Evolutionary conservation across 2,329 filamentous ascomycete genomes (phyloP), one percentile per base, ranked within the genome.

Genomic region (Diaporthe humulicola): DNA sequence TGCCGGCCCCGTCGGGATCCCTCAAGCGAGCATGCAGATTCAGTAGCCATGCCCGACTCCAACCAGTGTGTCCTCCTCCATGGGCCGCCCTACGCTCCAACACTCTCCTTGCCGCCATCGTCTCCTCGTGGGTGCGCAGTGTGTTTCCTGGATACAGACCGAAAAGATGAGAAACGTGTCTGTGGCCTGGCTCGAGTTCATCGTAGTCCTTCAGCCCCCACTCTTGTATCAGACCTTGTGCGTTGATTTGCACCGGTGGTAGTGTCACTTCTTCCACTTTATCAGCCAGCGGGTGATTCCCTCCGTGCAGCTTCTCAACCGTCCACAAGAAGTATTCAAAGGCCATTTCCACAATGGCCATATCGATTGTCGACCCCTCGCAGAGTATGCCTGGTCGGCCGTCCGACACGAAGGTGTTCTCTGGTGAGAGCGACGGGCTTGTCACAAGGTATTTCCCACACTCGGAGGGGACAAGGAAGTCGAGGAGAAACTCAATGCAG

Each of bases 1-100:
- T 77, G 50, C 82, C 77, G 71, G 82, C 83, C 50, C 84, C 81
- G 50, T 83, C 81, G 4, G 78, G 78, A 73, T 86, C 83, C 25
- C 61, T 52, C 38, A 89, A 79, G 0, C 88, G 84, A 17, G 87
- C 87, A 70, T 87, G 86, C 52, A 88, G 80, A 54, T 85, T 87
- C n/a, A 88, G 80, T 0, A 87, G 79, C 87, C 87, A 90, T 7
- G 86, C 87, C 22, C 86, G 82, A 5, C 86, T 87, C 88, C 88
- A 90, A 0, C 88, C 88, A 0, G 87, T 90, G 70, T 87, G 84
- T 0, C 86, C 88, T 6, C 86, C 85, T 3, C 83, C 83, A 19
- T 83, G 78, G 0, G 79, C 80, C 0, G 80, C 79, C 33, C 83
- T 75, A 9, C 81, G 76, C 0, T 80, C 77, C 1, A 85, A 77